A percentile compares a stretch with the other conserved stretches of the same genome.
Evolutionary conservation across 306 rosid genomes (phyloP).

Genomic region (Pyrus bretschneideri): DNA sequence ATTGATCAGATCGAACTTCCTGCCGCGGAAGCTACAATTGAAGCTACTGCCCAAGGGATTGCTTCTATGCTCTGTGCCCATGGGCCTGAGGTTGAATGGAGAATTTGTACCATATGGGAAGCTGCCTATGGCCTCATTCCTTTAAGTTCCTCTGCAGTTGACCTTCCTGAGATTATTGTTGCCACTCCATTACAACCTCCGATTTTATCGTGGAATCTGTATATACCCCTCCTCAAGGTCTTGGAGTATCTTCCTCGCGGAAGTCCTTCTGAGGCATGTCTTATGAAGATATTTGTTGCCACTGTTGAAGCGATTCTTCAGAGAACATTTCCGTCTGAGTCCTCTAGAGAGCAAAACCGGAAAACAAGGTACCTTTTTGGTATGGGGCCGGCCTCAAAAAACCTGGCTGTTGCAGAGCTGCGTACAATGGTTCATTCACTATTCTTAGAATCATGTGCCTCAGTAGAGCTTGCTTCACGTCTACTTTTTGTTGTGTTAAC

Average conservation of each 20-base stretch:
- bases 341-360: slow-evolving; percentile 65
- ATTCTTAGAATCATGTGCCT: slow-evolving; percentile 91
- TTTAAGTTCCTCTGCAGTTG: slow-evolving; percentile 86
- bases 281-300: slow-evolving; percentile 95
- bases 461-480: slow-evolving; percentile 91
- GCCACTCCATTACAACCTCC: slow-evolving; percentile 94
- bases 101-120: slow-evolving; percentile 99
- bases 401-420: slow-evolving; percentile 94
- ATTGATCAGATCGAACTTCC: slow-evolving; percentile 80
- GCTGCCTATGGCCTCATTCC: slow-evolving; percentile 99
- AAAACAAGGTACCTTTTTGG: slow-evolving; percentile 62
- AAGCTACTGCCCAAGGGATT: slow-evolving; percentile 98
- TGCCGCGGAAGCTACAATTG: slow-evolving; percentile 88
- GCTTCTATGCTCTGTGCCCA: slow-evolving; percentile 98
- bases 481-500: slow-evolving; percentile 89
- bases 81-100: slow-evolving; percentile 99
- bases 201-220: slow-evolving; percentile 84
- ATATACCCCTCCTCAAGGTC: slow-evolving; percentile 92
- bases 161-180: slow-evolving; percentile 92
- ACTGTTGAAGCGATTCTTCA: slow-evolving; percentile 92
- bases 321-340: slow-evolving; percentile 78
- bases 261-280: slow-evolving; percentile 97
- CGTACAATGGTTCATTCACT: slow-evolving; percentile 98
- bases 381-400: slow-evolving; percentile 76
- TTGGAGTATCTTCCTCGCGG: slow-evolving; percentile 97